Evolutionary conservation across 371 early-diverging fungal genomes (phyloP), one percentile per base, ranked within the genome.

Genomic region (Fennellomyces sp.): DNA sequence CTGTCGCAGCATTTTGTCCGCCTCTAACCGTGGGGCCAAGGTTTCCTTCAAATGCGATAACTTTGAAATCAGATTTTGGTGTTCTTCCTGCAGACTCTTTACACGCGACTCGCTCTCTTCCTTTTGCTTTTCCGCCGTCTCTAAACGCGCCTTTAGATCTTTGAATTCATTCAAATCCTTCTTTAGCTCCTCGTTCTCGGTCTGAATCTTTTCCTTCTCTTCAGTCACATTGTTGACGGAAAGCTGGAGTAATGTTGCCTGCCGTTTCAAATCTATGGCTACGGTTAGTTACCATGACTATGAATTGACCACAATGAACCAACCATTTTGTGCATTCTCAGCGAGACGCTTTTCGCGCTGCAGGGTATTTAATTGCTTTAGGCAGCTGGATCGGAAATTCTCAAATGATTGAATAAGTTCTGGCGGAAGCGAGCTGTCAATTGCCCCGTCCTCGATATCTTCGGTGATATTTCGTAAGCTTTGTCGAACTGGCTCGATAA

Each of bases 21-120:
- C 73, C 28, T 78, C 79, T 25, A 78, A 58, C 6, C 79, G 65
- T 17, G 79, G 79, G 1, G 66, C 67, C 30, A 79, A 36, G 2
- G 70, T 76, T 25, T 79, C 73, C 39, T 79, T 76, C 21, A 79
- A 66, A 56, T 76, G 72, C 0, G 74, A 56, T 12, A 76, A 42
- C 55, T 76, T 73, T 7, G 63, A 71, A 25, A 74, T 28, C 13
- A 76, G 51, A 1, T 68, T 64, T 26, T 76, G 65, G 58, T 77
- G 76, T 13, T 85, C 85, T 25, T 70, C 55, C 15, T 72, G 72
- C n/a, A 79, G 60, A 25, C 64, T 60, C 29, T 70, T 61, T 31
- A 69, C 67, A 26, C 62, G 61, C 1, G 53, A 64, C 42, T 71
- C 63, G 15, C 55, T 66, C 19, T 53, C 52, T 12, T 56, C 17